phyloP scores from a whole-genome alignment of 805 yeast genomes.

The Saccharomycopsis sp. region DNA sequence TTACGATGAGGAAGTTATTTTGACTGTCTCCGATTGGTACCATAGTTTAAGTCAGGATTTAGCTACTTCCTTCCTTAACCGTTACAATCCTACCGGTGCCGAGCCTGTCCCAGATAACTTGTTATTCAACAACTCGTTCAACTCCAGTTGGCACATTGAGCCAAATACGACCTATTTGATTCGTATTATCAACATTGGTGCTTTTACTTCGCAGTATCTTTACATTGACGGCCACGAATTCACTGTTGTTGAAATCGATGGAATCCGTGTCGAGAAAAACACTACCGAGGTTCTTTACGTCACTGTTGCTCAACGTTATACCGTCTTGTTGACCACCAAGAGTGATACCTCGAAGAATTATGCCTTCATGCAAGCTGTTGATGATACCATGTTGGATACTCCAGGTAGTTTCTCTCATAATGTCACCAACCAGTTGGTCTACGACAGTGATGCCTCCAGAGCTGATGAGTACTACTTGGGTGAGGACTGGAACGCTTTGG shows the following conservation, averaged over 20 bases:
- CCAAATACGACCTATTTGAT: constrained; percentile 82
- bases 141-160: constrained; percentile 68
- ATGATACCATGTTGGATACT: constrained; percentile 74
- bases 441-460: constrained; percentile 39
- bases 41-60: constrained; percentile 50
- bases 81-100: constrained; percentile 94
- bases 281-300: constrained; percentile 67
- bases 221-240: constrained; percentile 84
- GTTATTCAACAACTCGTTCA: constrained; percentile 75
- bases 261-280: constrained; percentile 73
- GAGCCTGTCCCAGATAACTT: constrained; percentile 88
- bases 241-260: constrained; percentile 88
- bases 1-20: constrained; percentile 70
- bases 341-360: constrained; percentile 55
- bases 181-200: constrained; percentile 80
- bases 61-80: constrained; percentile 49
- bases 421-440: constrained; percentile 68
- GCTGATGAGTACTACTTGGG: constrained; percentile 34
- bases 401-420: constrained; percentile 64
- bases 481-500: constrained; percentile 44
- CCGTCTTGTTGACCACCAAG: constrained; percentile 72
- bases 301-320: constrained; percentile 88
- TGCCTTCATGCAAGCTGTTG: constrained; percentile 78
- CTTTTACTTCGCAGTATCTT: constrained; percentile 84
- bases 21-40: constrained; percentile 84